phyloP scores from a whole-genome alignment of 345 rosid species.

The Syzygium oleosum region DNA sequence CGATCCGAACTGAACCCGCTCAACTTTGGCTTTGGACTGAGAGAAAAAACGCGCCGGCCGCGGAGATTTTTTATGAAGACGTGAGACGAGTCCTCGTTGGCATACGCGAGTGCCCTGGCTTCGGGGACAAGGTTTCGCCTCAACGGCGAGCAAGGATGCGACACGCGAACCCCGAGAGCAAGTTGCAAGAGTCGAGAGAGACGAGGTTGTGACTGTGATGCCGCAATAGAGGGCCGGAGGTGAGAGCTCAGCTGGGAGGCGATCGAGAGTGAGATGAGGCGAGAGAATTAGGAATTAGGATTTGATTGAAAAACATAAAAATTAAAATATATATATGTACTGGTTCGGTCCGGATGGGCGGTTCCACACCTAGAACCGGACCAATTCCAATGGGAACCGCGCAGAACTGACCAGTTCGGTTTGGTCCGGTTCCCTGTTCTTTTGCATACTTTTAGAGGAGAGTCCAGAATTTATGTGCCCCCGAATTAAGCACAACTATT shows the following conservation, averaged over 20 bases:
- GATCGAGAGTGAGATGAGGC: not conserved
- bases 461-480: not conserved
- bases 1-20: not conserved
- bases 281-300: not conserved
- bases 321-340: no score
- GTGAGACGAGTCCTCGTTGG: conserved; percentile 2
- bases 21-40: not conserved
- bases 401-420: rapidly evolving
- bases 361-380: rapidly evolving
- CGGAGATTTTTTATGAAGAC: conserved; percentile 46
- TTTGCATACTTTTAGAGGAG: no score
- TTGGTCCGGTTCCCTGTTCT: no score
- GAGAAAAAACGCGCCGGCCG: conserved; percentile 46
- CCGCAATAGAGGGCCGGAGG: not conserved
- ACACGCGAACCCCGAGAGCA: not conserved
- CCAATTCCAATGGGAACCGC: rapidly evolving
- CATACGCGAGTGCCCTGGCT: rapidly evolving
- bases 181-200: not conserved
- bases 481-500: not conserved
- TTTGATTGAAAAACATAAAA: not conserved
- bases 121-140: not conserved
- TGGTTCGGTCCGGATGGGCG: rapidly evolving
- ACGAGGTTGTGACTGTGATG: not conserved
- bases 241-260: not conserved
- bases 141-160: not conserved